Percentiles rank a stretch among this genome's conserved stretches.
phyloP scores from a whole-genome alignment of 78 protist species.

The Dictyostelium firmibasis region DNA sequence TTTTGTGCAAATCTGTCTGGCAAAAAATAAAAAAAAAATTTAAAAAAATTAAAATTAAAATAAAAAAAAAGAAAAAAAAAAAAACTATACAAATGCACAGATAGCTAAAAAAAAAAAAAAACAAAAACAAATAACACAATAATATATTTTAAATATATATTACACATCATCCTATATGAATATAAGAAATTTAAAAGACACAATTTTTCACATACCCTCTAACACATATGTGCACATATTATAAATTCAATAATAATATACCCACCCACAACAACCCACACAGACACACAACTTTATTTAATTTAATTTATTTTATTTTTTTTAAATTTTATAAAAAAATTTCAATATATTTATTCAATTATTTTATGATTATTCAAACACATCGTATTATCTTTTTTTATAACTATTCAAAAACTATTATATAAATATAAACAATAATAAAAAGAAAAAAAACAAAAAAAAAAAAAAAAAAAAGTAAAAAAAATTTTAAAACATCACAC shows the following conservation, averaged over 20 bases:
- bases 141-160: neutral
- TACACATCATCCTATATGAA: neutral
- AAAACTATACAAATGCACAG: neutral
- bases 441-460: neutral
- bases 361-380: neutral
- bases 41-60: neutral
- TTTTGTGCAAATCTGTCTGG: neutral
- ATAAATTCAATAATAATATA: neutral
- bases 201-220: neutral
- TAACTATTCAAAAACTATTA: neutral
- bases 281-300: neutral
- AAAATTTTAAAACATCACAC: neutral
- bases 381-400: neutral
- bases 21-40: neutral
- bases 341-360: neutral
- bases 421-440: neutral
- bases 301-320: neutral
- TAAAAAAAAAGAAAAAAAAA: neutral
- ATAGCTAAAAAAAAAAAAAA: neutral
- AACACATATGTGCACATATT: neutral
- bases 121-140: neutral
- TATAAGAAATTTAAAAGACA: neutral
- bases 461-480: neutral
- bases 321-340: neutral
- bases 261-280: neutral